phyloP scores from a whole-genome alignment of 2,329 filamentous ascomycete genomes.

The Colletotrichum chlorophyti region DNA sequence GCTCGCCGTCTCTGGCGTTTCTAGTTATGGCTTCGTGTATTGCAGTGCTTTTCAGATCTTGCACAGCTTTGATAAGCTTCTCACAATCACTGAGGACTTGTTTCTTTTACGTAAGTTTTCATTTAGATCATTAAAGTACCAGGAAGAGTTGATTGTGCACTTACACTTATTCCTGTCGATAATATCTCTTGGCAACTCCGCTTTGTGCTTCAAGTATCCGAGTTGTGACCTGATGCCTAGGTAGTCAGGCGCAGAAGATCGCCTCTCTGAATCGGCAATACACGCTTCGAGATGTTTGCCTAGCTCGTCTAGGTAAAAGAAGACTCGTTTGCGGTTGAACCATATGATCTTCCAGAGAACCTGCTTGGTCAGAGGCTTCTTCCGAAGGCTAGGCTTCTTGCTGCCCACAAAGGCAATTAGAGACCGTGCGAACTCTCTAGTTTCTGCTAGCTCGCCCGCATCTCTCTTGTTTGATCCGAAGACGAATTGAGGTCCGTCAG shows the following conservation, averaged over 20 bases:
- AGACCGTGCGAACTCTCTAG: not conserved
- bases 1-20: constrained; percentile 12
- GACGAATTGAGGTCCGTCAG: constrained; percentile 35
- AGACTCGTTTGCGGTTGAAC: constrained; percentile 11
- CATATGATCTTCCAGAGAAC: not conserved
- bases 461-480: constrained; percentile 38
- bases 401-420: not conserved
- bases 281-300: not conserved
- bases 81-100: constrained; percentile 5
- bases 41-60: not conserved
- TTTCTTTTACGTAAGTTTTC: rapidly evolving
- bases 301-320: not conserved
- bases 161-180: not conserved
- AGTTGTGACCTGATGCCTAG: not conserved
- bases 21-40: constrained; percentile 1
- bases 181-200: not conserved
- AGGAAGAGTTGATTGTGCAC: no score
- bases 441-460: not conserved
- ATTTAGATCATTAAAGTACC: no score
- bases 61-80: not conserved
- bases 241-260: not conserved
- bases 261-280: not conserved
- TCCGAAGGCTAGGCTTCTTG: not conserved
- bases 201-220: not conserved
- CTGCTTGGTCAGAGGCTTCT: not conserved